Percentiles rank a stretch among this genome's conserved stretches.
These are phyloP conservation scores for Xylaria arbuscula DNA, from an alignment of 2,329 filamentous ascomycete genomes.

Conservation along the genomic window DNA sequence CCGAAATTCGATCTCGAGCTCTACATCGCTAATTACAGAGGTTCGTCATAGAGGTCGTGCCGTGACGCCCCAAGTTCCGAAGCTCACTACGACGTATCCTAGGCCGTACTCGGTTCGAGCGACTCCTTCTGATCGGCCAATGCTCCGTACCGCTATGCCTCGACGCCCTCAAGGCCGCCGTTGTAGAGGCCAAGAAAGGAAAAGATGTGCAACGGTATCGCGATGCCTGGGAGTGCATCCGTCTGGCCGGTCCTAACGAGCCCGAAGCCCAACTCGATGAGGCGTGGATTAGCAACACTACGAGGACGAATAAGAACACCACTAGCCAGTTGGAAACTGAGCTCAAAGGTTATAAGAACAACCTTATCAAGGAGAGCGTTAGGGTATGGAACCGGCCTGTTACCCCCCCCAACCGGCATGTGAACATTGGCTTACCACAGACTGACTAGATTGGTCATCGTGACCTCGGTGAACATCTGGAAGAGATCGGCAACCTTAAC, in stretches of 20 bases:
- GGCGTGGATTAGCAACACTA: slow-evolving; percentile 78
- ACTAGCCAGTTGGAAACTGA: slow-evolving; percentile 83
- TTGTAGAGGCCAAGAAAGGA: slow-evolving; percentile 79
- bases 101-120: slow-evolving; percentile 85
- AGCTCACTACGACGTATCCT: slow-evolving; percentile 21
- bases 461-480: slow-evolving; percentile 86
- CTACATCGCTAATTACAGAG: slow-evolving; percentile 89
- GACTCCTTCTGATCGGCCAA: slow-evolving; percentile 83
- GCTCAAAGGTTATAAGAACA: slow-evolving; percentile 94
- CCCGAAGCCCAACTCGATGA: slow-evolving; percentile 74
- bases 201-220: slow-evolving; percentile 79
- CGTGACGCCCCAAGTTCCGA: neutral
- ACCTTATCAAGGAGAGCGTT: slow-evolving; percentile 96
- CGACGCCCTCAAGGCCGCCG: slow-evolving; percentile 83
- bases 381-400: slow-evolving; percentile 65
- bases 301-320: slow-evolving; percentile 74
- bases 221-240: slow-evolving; percentile 73
- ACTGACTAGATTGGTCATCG: slow-evolving; percentile 85
- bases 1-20: slow-evolving; percentile 93
- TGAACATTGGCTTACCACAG: slow-evolving; percentile 8
- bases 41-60: slow-evolving; percentile 59
- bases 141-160: slow-evolving; percentile 79
- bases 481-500: slow-evolving; percentile 78
- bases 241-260: slow-evolving; percentile 71
- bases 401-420: neutral